Percentiles rank a stretch among this genome's conserved stretches.
phyloP scores from a whole-genome alignment of 2,329 filamentous ascomycete species.

The Arthrobotrys sphaeroides region DNA sequence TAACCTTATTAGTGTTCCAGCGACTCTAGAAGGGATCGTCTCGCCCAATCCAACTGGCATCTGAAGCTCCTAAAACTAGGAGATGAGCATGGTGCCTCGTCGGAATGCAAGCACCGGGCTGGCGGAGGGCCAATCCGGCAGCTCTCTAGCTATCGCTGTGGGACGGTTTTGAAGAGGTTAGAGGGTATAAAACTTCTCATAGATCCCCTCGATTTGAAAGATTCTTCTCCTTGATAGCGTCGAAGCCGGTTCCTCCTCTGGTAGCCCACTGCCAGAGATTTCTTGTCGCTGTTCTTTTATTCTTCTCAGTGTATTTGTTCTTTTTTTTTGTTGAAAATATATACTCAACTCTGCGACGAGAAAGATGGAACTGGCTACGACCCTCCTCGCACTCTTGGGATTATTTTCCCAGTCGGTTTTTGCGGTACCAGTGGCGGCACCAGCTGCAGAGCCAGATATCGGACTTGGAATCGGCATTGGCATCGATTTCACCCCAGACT shows the following conservation, averaged over 20 bases:
- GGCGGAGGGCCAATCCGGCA: slow-evolving; percentile 46
- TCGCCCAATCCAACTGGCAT: slow-evolving; percentile 35
- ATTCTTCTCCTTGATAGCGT: slow-evolving; percentile 23
- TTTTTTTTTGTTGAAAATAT: slow-evolving; percentile 9
- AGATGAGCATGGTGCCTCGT: slow-evolving; percentile 40
- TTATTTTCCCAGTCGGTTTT: slow-evolving; percentile 12
- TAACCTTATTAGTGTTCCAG: slow-evolving; percentile 52
- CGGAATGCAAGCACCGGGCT: slow-evolving; percentile 20
- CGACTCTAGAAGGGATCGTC: slow-evolving; percentile 28
- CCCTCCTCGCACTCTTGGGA: slow-evolving; percentile 25
- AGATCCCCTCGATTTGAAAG: slow-evolving; percentile 30
- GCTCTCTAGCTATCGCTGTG: slow-evolving; percentile 15
- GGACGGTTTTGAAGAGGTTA: slow-evolving; percentile 1
- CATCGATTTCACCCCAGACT: slow-evolving; percentile 53
- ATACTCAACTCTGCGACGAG: background rate
- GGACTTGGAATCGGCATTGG: slow-evolving; percentile 53
- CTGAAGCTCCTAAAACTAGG: slow-evolving; percentile 38
- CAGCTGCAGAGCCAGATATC: slow-evolving; percentile 6
- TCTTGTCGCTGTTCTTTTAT: slow-evolving; percentile 4
- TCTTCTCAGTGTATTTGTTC: background rate
- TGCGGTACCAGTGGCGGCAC: slow-evolving; percentile 30
- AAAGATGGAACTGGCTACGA: slow-evolving; percentile 24
- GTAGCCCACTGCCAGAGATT: slow-evolving; percentile 1
- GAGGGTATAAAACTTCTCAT: slow-evolving; percentile 50
- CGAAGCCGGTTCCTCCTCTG: slow-evolving; percentile 43